These are phyloP conservation scores for Neurospora sp. DNA, from an alignment of 495 filamentous ascomycete species.

Conservation along the genomic window DNA sequence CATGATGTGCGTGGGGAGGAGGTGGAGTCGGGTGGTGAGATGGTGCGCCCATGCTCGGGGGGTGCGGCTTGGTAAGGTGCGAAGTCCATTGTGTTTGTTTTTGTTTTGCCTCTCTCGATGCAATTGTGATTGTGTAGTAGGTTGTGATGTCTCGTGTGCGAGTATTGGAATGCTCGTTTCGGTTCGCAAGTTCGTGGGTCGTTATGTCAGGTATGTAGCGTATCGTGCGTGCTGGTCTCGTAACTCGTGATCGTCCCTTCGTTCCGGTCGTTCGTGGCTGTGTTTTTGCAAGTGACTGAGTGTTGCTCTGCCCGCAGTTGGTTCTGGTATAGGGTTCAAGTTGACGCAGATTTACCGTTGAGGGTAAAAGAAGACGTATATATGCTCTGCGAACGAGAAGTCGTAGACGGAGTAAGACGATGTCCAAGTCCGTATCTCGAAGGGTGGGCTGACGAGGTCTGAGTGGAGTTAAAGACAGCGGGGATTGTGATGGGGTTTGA, in stretches of 20 bases:
- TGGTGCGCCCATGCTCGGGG: constrained; percentile 63
- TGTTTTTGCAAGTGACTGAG: background rate
- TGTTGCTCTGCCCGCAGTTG: background rate
- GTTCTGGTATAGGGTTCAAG: background rate
- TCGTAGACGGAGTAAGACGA: background rate
- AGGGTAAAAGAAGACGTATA: background rate
- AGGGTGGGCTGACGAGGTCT: background rate
- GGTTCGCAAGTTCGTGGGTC: background rate
- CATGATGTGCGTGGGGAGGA: constrained; percentile 43
- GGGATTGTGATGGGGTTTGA: background rate
- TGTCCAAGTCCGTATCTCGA: background rate
- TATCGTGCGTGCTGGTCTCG: background rate
- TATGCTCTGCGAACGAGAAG: background rate
- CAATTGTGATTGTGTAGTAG: background rate
- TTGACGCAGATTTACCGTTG: background rate
- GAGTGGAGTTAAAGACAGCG: background rate
- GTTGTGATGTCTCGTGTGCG: background rate
- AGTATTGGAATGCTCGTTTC: background rate
- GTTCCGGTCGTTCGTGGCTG: background rate
- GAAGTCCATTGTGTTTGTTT: constrained; percentile 60
- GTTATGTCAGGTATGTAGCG: background rate
- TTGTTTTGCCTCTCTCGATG: background rate
- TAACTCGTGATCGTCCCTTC: background rate
- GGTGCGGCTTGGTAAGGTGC: constrained; percentile 88
- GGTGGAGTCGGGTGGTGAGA: constrained; percentile 50